Conservation (phyloP, 768 basidiomycete genomes). For the Termitomyces sp. region DNA sequence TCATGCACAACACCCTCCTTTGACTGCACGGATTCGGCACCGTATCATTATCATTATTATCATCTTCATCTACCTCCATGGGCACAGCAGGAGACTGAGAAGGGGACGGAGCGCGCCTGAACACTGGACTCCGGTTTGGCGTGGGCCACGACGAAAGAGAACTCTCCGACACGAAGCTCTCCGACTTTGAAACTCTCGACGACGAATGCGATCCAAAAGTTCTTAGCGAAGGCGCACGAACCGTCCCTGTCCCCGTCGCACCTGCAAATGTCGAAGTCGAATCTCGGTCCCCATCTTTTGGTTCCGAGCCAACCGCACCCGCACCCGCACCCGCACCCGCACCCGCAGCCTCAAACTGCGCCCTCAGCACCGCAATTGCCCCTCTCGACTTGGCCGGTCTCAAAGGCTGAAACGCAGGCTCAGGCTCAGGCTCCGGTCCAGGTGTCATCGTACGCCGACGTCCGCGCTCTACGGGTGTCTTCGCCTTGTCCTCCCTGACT, state of each 20-base stretch:
- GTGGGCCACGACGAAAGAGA: constrained; percentile 5
- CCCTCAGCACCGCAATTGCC: constrained; percentile 7
- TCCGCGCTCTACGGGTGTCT: constrained; percentile 33
- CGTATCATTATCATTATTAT: constrained; percentile 7
- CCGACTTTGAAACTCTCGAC: constrained; percentile 3
- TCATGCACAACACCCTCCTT: constrained; percentile 53
- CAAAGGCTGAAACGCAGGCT: constrained; percentile 54
- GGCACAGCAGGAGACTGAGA: constrained; percentile 7
- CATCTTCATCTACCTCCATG: constrained; percentile 11
- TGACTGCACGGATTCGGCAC: constrained; percentile 42
- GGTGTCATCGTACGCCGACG: constrained; percentile 50
- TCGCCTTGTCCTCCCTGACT: not conserved
- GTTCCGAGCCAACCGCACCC: not conserved
- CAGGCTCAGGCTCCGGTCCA: constrained; percentile 45
- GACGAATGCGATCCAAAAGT: constrained; percentile 31
- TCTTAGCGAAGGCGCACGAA: constrained; percentile 32
- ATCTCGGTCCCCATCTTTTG: not conserved
- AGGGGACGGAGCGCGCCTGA: constrained; percentile 25
- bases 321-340: constrained; percentile 2
- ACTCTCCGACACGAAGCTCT: constrained; percentile 4
- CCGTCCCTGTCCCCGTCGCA: constrained; percentile 6
- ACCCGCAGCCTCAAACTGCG: constrained; percentile 18
- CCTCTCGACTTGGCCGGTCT: constrained; percentile 36
- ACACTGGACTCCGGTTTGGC: constrained; percentile 23
- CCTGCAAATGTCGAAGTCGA: not conserved